Evolutionary conservation across 2,329 filamentous ascomycete species (phyloP).

Genomic region (Dothistroma septosporum): DNA sequence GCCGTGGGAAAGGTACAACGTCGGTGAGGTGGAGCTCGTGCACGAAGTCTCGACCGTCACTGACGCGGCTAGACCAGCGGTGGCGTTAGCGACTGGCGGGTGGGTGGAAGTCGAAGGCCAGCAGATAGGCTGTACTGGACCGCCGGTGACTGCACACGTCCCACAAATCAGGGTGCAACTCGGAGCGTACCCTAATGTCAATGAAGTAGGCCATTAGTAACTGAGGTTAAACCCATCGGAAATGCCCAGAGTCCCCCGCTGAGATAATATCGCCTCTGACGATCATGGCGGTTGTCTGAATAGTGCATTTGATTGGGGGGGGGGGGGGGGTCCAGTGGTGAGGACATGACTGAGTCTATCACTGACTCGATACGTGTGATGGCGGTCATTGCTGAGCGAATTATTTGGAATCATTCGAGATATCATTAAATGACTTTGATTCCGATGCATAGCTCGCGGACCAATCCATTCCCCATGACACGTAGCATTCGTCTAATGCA

Average conservation of each 20-base stretch:
- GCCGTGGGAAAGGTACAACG: constrained; percentile 25
- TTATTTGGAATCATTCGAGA: too few relatives aligned
- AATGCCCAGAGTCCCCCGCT: constrained; percentile 5
- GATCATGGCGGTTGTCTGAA: too few relatives aligned
- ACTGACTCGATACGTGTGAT: too few relatives aligned
- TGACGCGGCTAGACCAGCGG: not conserved
- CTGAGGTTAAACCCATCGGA: constrained; percentile 2
- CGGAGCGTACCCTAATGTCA: constrained; percentile 10
- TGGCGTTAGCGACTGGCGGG: constrained; percentile 6
- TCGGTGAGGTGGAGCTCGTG: constrained; percentile 24
- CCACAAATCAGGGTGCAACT: constrained; percentile 21
- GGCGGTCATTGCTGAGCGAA: too few relatives aligned
- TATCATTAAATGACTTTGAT: too few relatives aligned
- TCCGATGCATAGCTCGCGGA: too few relatives aligned
- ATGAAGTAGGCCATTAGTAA: constrained; percentile 16
- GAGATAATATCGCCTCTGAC: constrained; percentile 2
- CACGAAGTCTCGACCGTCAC: constrained; percentile 16
- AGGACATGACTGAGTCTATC: too few relatives aligned
- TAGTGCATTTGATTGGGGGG: too few relatives aligned
- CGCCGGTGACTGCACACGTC: constrained; percentile 22
- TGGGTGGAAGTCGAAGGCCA: constrained; percentile 17
- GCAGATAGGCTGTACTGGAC: constrained; percentile 20
- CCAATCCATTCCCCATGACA: too few relatives aligned
- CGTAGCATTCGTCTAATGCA: too few relatives aligned
- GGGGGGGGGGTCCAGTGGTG: too few relatives aligned